Evolutionary conservation across 768 basidiomycete species (phyloP).

Genomic region (Tricholoma furcatifolium): DNA sequence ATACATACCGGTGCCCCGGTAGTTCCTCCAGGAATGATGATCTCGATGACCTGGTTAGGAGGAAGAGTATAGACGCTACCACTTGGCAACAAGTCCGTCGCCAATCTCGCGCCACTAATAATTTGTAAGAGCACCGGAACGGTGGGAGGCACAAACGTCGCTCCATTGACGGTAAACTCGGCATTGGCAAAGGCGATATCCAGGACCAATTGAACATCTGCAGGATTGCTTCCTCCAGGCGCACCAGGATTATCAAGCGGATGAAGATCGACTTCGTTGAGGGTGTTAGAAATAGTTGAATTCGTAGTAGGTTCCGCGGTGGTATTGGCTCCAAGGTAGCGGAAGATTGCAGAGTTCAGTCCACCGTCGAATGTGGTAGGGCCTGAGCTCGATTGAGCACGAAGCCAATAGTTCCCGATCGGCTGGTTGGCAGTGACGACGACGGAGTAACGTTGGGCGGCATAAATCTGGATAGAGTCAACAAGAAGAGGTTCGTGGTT

Average conservation of each 20-base stretch:
- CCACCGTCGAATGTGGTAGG: background rate
- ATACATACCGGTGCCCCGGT: conserved; percentile 27
- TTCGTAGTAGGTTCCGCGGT: background rate
- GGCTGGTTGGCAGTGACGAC: background rate
- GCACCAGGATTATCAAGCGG: too few relatives aligned
- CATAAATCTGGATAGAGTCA: background rate
- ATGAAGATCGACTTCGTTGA: too few relatives aligned
- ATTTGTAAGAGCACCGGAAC: conserved; percentile 3
- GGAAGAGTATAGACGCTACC: conserved; percentile 45
- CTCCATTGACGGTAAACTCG: background rate
- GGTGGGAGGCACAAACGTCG: background rate
- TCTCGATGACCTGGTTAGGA: conserved; percentile 42
- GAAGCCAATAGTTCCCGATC: background rate
- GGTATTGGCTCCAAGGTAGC: background rate
- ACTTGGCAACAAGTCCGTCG: conserved; percentile 26
- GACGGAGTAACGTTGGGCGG: conserved; percentile 2
- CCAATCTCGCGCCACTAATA: background rate
- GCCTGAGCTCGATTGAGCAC: background rate
- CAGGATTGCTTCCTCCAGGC: too few relatives aligned
- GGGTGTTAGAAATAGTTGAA: too few relatives aligned
- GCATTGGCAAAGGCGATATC: too few relatives aligned
- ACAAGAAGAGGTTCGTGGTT: background rate
- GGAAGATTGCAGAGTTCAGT: background rate
- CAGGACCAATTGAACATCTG: too few relatives aligned
- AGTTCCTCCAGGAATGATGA: conserved; percentile 36